Evolutionary conservation across 1,284 basidiomycete genomes (phyloP), one percentile per base, ranked within the genome.

Genomic region (Xerocomus amazonicus): DNA sequence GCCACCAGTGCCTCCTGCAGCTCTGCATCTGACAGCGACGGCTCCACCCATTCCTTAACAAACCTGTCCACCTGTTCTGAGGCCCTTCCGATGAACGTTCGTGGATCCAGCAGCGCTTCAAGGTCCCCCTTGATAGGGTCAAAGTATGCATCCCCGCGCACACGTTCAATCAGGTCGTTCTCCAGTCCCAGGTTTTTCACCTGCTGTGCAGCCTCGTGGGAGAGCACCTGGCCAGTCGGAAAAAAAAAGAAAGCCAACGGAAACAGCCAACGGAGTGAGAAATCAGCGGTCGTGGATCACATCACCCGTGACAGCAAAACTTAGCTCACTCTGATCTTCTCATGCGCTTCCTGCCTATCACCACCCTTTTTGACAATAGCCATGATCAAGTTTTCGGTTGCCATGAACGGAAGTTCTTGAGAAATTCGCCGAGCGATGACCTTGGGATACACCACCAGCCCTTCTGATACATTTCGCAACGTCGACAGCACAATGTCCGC

Each of bases 351-450:
- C 72, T 99, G 97, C 35, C 97, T 79, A 70, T 99, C 96, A 1
- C 95, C 97, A 36, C 95, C 95, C 48, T 76, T 78, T 72, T 96
- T 96, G 52, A 99, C 97, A 55, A 99, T 87, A 10, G 94, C 94
- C 97, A 99, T 99, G 75, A 99, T 99, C 70, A 99, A 81, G 72
- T 99, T 99, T 72, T 97, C 94, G 3, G 94, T 95, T 3, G 92
- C 91, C 97, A 99, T 99, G 79, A 99, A 99, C 2, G 97, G 97
- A 32, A 99, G 79, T 72, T 99, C 97, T 69, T 97, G 92, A 17
- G 84, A 72, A 67, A 99, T 96, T 37, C 92, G 84, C 39, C 94
- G 84, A 6, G 78, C 87, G 61, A 99, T 99, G 58, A 99, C 96
- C 64, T 86, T 87, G 14, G 96, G 96, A 72, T 99, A 99, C 50